These are phyloP conservation scores for Nitzschia putrida DNA, from an alignment of 108 stramenopile species.

Conservation along the genomic window DNA sequence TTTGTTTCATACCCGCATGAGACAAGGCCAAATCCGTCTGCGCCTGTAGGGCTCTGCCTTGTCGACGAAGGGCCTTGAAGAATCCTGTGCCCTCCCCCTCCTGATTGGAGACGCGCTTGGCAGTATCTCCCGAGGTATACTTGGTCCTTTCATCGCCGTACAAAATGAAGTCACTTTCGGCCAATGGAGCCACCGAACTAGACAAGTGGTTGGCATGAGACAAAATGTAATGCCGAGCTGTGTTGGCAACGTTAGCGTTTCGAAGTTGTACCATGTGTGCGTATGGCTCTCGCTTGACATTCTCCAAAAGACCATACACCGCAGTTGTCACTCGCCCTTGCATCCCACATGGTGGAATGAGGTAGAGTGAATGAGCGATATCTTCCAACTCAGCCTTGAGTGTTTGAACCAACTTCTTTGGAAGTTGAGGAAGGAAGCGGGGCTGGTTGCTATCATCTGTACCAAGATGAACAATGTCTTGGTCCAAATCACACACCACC, in stretches of 20 bases:
- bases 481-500: constrained; percentile 78
- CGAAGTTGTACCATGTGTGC: constrained; percentile 12
- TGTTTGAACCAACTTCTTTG: constrained; percentile 54
- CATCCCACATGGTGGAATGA: constrained; percentile 27
- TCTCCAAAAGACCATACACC: constrained; percentile 13
- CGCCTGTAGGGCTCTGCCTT: constrained; percentile 28
- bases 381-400: constrained; percentile 66
- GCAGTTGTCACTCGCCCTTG: constrained; percentile 31
- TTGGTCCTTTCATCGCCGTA: constrained; percentile 7
- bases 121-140: background rate
- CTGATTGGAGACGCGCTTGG: background rate
- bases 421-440: constrained; percentile 47
- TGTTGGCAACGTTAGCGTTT: constrained; percentile 2
- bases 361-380: constrained; percentile 29
- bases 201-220: constrained; percentile 3
- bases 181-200: background rate
- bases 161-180: constrained; percentile 6
- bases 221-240: constrained; percentile 10
- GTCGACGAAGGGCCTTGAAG: constrained; percentile 19
- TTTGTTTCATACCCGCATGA: background rate
- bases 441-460: constrained; percentile 26
- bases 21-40: constrained; percentile 8
- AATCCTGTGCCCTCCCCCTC: background rate
- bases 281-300: constrained; percentile 27
- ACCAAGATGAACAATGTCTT: constrained; percentile 73